Evolutionary conservation across 2,329 filamentous ascomycete species (phyloP), one percentile per base, ranked within the genome.

Genomic region (Rutstroemia sp.): DNA sequence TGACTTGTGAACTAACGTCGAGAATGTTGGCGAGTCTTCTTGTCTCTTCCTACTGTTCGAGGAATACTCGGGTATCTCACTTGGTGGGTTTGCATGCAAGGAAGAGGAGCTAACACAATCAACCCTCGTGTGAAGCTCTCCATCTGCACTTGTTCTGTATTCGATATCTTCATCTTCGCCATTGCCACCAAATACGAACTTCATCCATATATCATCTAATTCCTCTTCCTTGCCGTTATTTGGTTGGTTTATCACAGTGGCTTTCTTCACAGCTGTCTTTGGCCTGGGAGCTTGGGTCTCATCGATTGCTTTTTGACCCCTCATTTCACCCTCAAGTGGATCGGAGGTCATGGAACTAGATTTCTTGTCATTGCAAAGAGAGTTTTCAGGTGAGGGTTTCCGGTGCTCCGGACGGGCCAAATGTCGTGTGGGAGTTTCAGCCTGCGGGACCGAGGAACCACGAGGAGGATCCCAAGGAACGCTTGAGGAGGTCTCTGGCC

Each of bases 131-230:
- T n/a, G 25, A 23, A 7, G 21, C 21, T 8, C 18, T 39, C 18
- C n/a, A 21, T 19, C 21, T 19, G 1, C 21, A 23, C 9, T 8
- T 18, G 19, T 41, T 34, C 14, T n/a, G 1, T 10, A 4, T 37
- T 19, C 0, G 0, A 19, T 3, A 2, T 27, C 37, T 19, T 27
- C 50, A 2, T 54, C 25, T 48, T 49, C 38, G 25, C 25, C 21
- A 9, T 12, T 18, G 7, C 48, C 37, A 12, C 46, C 50, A 19
- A 57, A 54, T 18, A 57, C 45, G 44, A 57, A 57, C 5, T 49
- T 57, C 50, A 53, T 57, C 55, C 55, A 57, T 6, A 57, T 45
- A 7, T 57, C 37, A 4, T 54, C 45, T 34, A 10, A 34, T 30
- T 54, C 37, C 30, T 34, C 9, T 9, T 53, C 25, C 8, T 25